Conservation (phyloP, 2,329 filamentous ascomycete species). For the Nigrospora osmanthi region DNA sequence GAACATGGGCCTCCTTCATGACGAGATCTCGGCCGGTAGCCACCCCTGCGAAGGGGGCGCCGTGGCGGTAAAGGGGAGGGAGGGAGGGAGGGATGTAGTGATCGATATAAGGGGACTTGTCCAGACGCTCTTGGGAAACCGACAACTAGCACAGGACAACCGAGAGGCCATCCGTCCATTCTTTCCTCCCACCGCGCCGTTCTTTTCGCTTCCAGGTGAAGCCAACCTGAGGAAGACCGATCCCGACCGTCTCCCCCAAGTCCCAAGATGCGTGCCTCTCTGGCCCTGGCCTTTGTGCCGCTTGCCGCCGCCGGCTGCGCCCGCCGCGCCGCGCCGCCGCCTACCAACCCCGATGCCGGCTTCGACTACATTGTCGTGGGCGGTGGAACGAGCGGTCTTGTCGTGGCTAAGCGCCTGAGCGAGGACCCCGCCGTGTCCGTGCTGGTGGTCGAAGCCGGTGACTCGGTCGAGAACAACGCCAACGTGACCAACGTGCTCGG, state of each 20-base stretch:
- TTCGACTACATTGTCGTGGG: slow-evolving; percentile 5
- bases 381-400: slow-evolving; percentile 1
- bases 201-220: background rate
- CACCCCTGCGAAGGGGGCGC: no score
- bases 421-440: slow-evolving; percentile 2
- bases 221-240: background rate
- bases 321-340: background rate
- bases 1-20: no score
- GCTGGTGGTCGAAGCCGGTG: slow-evolving; percentile 4
- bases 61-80: no score
- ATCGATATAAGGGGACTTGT: no score
- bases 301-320: slow-evolving; percentile 1
- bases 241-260: background rate
- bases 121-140: no score
- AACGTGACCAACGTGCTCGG: slow-evolving; percentile 1
- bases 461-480: slow-evolving; percentile 2
- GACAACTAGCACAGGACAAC: no score
- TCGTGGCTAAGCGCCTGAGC: slow-evolving; percentile 4
- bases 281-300: background rate
- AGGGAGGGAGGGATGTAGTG: no score
- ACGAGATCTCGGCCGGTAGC: no score
- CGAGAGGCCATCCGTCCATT: background rate
- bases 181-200: background rate
- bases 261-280: slow-evolving; percentile 1
- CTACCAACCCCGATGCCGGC: background rate